Evolutionary conservation across 2,329 filamentous ascomycete species (phyloP).

Genomic region (Cryphonectria carpinicola): DNA sequence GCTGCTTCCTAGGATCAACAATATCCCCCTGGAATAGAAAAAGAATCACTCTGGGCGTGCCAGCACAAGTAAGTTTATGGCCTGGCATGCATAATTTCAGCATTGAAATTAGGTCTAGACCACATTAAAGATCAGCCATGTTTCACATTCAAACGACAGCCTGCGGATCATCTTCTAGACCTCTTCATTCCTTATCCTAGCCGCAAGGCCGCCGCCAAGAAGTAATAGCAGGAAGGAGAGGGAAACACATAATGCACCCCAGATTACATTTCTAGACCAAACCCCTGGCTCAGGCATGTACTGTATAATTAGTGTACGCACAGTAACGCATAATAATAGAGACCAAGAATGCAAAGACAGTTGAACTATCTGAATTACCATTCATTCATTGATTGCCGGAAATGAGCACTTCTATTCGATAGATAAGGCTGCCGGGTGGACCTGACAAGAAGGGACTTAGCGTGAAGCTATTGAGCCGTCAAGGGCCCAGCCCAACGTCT

Average conservation of each 20-base stretch:
- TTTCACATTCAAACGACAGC: background rate
- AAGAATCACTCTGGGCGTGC: background rate
- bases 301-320: too few species aligned
- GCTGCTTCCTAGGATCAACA: background rate
- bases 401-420: background rate
- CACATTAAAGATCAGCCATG: background rate
- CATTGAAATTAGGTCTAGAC: background rate
- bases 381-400: background rate
- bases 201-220: too few species aligned
- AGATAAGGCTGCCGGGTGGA: constrained; percentile 6
- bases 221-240: background rate
- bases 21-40: background rate
- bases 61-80: background rate
- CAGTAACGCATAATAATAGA: too few species aligned
- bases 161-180: background rate
- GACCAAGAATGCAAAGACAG: background rate
- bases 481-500: background rate
- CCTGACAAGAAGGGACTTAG: background rate
- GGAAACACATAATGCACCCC: too few species aligned
- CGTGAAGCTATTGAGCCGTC: constrained; percentile 4
- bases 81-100: background rate
- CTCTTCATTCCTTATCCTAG: background rate
- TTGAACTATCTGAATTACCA: background rate
- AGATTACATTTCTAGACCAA: too few species aligned
- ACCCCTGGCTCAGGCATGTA: too few species aligned